Evolutionary conservation across 805 yeast genomes (phyloP).

Genomic region (Zygosaccharomyces gambellarensis): DNA sequence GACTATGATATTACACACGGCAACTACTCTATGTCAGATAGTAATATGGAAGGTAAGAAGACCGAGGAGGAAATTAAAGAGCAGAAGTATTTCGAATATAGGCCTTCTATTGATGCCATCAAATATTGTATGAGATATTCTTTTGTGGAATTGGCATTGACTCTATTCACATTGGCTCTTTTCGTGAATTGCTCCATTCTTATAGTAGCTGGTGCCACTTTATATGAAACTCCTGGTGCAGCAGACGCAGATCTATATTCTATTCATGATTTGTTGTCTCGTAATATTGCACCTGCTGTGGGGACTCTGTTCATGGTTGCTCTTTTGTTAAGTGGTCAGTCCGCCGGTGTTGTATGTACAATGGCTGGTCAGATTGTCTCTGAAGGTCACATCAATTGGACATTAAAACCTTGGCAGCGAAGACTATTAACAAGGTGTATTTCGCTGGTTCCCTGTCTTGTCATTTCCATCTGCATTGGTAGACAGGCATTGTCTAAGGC

Average conservation of each 20-base stretch:
- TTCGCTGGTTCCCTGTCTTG: conserved; percentile 75
- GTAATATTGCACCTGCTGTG: conserved; percentile 63
- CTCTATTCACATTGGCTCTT: conserved; percentile 74
- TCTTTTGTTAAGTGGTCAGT: conserved; percentile 75
- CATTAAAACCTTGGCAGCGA: conserved; percentile 71
- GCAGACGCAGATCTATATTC: conserved; percentile 76
- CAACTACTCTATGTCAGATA: conserved; percentile 34
- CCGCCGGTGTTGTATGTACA: conserved; percentile 90
- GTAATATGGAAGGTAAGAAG: conserved; percentile 8
- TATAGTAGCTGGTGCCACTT: conserved; percentile 74
- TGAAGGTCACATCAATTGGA: conserved; percentile 88
- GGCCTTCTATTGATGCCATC: conserved; percentile 71
- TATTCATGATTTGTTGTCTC: conserved; percentile 59
- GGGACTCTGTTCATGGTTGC: conserved; percentile 86
- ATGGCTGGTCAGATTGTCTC: conserved; percentile 90
- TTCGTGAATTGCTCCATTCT: conserved; percentile 83
- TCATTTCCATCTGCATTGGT: conserved; percentile 68
- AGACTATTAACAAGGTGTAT: conserved; percentile 72
- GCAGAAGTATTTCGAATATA: conserved; percentile 46
- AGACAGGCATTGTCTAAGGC: conserved; percentile 65
- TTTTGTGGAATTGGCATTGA: conserved; percentile 60
- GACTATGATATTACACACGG: conserved; percentile 67
- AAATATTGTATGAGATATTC: conserved; percentile 67
- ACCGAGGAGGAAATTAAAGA: conserved; percentile 32
- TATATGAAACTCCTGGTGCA: conserved; percentile 67